Evolutionary conservation across 2,329 filamentous ascomycete species (phyloP), one percentile per base, ranked within the genome.

Genomic region (Aureobasidium sp.): DNA sequence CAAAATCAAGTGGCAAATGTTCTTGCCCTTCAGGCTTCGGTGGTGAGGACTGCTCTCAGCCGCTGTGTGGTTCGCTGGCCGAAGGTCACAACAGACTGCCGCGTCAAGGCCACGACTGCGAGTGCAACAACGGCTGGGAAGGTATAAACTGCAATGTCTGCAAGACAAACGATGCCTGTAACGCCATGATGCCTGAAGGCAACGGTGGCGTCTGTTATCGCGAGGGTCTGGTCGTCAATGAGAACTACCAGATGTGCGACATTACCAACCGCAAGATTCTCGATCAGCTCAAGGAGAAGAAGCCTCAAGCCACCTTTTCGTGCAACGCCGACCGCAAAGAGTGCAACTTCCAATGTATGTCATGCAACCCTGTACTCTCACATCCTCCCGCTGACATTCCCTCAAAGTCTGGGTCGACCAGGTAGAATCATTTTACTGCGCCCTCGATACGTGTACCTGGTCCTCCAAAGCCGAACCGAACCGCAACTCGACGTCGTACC

Each of bases 121-220:
- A 91, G 45, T 99, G 94, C 74, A 88, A 92, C 71, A 89, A 96
- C 41, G 94, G 94, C 61, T 99, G 94, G 94, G 84, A 84, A 44
- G 94, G 94, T 65, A 93, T 99, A 77, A 99, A 99, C 79, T 99
- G 94, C 83, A 99, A 81, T 63, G 90, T 99, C 62, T 99, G 94
- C 76, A 86, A 88, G 64, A 85, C 86, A 4, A 82, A 97, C 72
- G 79, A 88, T 67, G 92, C 89, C 16, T 99, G 94, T 71, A 85
- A 94, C 72, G 86, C 90, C 37, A 79, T 99, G 75, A 96, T 96
- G 86, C 90, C 90, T 4, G 86, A 87, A 15, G 84, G 84, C 3
- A 83, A 90, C 64, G 91, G 87, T 49, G 94, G 91, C 36, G 86
- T 96, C 11, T 99, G 94, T 77, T 97, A 97, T 73, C 88, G 90